Evolutionary conservation across 140 eudicot genomes (phyloP).

Genomic region (Flaveria floridana): DNA sequence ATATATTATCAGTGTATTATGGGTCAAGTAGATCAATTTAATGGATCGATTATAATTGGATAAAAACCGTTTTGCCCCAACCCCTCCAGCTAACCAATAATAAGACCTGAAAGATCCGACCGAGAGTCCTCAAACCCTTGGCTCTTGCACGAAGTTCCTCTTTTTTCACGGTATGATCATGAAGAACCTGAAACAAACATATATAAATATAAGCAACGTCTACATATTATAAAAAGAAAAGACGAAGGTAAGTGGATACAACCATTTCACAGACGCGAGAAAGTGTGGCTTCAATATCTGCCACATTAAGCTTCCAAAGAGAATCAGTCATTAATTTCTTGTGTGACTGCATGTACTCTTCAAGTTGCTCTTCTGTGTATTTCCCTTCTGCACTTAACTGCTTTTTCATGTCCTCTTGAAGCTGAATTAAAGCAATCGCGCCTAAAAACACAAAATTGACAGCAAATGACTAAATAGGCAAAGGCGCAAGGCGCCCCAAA

Average conservation of each 20-base stretch:
- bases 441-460: conserved; percentile 42
- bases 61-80: background rate
- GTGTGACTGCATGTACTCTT: conserved; percentile 83
- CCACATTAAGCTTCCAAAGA: conserved; percentile 93
- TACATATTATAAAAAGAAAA: background rate
- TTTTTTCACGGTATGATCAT: conserved; percentile 66
- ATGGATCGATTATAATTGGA: background rate
- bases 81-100: conserved; percentile 7
- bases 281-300: conserved; percentile 84
- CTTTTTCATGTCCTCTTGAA: conserved; percentile 90
- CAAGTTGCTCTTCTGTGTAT: conserved; percentile 78
- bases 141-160: conserved; percentile 93
- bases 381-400: conserved; percentile 85
- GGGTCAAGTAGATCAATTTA: background rate
- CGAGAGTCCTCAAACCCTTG: conserved; percentile 81
- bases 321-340: conserved; percentile 90
- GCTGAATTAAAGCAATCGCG: conserved; percentile 90
- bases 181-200: conserved; percentile 63
- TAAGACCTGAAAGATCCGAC: conserved; percentile 80
- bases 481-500: background rate
- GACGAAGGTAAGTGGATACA: conserved; percentile 18
- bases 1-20: background rate
- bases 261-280: conserved; percentile 92
- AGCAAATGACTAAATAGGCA: background rate
- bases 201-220: conserved; percentile 13